Base-by-base conservation (phyloP, 208 protist species). In the Vickermania spadyakhi region DNA sequence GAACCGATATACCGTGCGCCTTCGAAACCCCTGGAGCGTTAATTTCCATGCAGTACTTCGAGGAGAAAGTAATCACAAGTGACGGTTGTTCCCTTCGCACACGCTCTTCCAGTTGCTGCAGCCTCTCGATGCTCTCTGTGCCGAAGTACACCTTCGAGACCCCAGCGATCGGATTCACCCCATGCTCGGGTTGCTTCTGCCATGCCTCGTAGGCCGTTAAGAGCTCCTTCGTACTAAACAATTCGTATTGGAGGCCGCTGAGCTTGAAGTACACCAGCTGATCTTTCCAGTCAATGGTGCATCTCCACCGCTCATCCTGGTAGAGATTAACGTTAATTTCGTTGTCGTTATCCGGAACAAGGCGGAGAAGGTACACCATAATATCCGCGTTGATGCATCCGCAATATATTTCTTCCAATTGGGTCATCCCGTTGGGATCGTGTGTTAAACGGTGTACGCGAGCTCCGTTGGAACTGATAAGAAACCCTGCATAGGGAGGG, bases 251-350 rank as follows among this genome's bases (percentile, higher is more conserved):
- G 22, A 68, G 52, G 14, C 56, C 63, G 50, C 53, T 68, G 7
- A 55, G 14, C 14, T 61, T 58, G 3, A 25, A 29, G 31, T 68
- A 62, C 42, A 42, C 23, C 13, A 68, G 36, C 29, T 62, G 28
- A 23, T 62, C 55, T 2, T 61, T 3, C 63, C 63, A 68, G 26
- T 68, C 56, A 27, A 68, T 29, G 2, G 0, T 52, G 51, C 55
- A 62, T 28, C 60, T 51, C 63, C 63, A 68, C 2, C n/a, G 3
- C 13, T 68, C 63, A 1, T 31, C 27, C 28, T 55, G 31, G 50
- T 54, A 68, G 1, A 62, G 27, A 27, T 54, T 68, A n/a, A 62
- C 31, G 51, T 68, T 68, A 7, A 68, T 29, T 30, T 68, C 63
- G 14, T 42, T 25, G 36, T 68, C 63, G 28, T 58, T 26, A 4